Percentiles rank a stretch among this genome's conserved stretches.
These are phyloP conservation scores for Phytophthora quininea DNA, from an alignment of 352 stramenopile genomes.

Conservation along the genomic window DNA sequence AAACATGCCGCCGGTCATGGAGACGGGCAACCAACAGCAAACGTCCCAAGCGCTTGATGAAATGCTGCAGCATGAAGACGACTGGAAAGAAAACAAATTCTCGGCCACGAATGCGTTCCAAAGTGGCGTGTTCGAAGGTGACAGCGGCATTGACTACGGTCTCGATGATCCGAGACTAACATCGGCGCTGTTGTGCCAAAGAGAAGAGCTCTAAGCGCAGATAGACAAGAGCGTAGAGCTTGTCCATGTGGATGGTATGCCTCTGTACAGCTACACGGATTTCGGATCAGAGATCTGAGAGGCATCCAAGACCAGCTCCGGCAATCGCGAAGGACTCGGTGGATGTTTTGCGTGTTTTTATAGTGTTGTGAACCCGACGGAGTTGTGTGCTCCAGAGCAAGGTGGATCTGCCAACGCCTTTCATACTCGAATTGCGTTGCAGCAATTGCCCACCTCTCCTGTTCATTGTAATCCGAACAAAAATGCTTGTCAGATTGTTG, in stretches of 20 bases:
- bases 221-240: conserved; percentile 22
- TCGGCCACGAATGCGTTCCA: conserved; percentile 1
- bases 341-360: too few species aligned
- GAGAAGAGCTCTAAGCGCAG: conserved; percentile 23
- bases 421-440: background rate
- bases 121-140: conserved; percentile 17
- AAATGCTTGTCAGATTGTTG: too few species aligned
- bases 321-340: too few species aligned
- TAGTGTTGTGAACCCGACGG: conserved; percentile 2
- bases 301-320: too few species aligned
- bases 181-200: conserved; percentile 35
- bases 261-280: background rate
- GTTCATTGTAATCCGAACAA: conserved; percentile 22
- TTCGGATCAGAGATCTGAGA: too few species aligned
- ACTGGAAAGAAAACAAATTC: conserved; percentile 36
- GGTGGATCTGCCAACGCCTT: conserved; percentile 4
- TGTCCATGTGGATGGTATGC: background rate
- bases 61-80: conserved; percentile 35
- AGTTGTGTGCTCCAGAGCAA: background rate
- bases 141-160: conserved; percentile 26
- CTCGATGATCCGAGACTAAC: conserved; percentile 34
- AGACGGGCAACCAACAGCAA: conserved; percentile 20
- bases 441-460: conserved; percentile 13
- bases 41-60: conserved; percentile 41
- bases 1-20: background rate